phyloP scores from a whole-genome alignment of 345 rosid genomes.

The Heritiera littoralis region DNA sequence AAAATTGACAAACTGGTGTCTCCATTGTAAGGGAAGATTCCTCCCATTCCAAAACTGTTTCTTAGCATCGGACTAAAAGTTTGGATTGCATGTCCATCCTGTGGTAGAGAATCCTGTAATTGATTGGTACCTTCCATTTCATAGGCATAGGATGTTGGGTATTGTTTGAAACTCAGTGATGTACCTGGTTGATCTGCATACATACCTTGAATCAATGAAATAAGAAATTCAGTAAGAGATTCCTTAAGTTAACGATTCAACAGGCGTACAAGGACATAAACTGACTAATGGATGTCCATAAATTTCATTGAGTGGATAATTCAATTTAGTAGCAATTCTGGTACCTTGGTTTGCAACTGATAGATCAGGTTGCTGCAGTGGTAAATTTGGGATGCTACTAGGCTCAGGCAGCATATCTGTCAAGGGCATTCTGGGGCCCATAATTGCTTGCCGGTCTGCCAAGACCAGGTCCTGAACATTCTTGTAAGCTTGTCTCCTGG shows the following conservation, averaged over 20 bases:
- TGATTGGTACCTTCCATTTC: conserved; percentile 27
- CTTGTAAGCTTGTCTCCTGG: conserved; percentile 51
- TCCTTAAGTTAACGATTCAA: too few species aligned
- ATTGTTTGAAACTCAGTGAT: conserved; percentile 26
- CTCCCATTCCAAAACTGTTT: conserved; percentile 34
- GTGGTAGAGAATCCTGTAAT: conserved; percentile 14
- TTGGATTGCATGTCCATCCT: conserved; percentile 16
- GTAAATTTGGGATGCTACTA: conserved; percentile 20
- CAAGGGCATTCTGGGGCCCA: conserved; percentile 38
- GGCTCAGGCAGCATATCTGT: conserved; percentile 34
- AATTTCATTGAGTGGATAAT: background rate
- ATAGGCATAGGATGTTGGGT: conserved; percentile 25
- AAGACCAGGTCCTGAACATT: conserved; percentile 29
- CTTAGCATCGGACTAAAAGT: conserved; percentile 12
- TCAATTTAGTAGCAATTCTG: background rate
- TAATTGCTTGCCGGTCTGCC: conserved; percentile 23
- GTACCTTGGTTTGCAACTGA: conserved; percentile 40
- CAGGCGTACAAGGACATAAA: too few species aligned
- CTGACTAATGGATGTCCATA: background rate
- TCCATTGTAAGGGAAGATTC: conserved; percentile 6
- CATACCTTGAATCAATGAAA: background rate
- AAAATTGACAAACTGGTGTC: conserved; percentile 22
- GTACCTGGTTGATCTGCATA: conserved; percentile 35
- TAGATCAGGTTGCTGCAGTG: conserved; percentile 35
- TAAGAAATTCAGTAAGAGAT: too few species aligned